Evolutionary conservation across 2,329 filamentous ascomycete species (phyloP).

Genomic region (Fusarium chaquense): DNA sequence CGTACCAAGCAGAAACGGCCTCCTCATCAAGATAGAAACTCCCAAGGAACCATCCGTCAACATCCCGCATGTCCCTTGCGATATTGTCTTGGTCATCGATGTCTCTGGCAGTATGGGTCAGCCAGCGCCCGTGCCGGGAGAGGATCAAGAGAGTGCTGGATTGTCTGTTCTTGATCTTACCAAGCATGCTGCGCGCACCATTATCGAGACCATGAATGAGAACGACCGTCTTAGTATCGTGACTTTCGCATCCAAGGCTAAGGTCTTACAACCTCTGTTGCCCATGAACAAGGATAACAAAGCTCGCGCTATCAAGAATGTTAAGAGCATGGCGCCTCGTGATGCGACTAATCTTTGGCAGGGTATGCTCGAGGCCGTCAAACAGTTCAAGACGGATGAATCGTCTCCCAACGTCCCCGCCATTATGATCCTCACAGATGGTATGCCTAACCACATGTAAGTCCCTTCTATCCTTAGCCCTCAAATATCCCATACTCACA

Average conservation of each 20-base stretch:
- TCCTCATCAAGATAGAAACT: slow-evolving; percentile 62
- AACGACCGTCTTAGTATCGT: slow-evolving; percentile 69
- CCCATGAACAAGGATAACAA: slow-evolving; percentile 64
- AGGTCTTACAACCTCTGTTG: slow-evolving; percentile 59
- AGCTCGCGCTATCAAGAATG: slow-evolving; percentile 53
- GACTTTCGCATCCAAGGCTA: slow-evolving; percentile 60
- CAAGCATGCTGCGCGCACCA: slow-evolving; percentile 70
- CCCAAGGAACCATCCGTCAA: slow-evolving; percentile 52
- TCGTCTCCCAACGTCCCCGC: slow-evolving; percentile 58
- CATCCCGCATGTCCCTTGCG: slow-evolving; percentile 62
- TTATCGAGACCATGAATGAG: slow-evolving; percentile 67
- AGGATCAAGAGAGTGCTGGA: slow-evolving; percentile 61
- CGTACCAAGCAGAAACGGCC: slow-evolving; percentile 53
- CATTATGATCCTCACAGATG: slow-evolving; percentile 67
- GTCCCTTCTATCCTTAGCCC: neutral
- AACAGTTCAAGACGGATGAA: slow-evolving; percentile 56
- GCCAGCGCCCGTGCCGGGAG: slow-evolving; percentile 61
- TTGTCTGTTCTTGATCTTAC: slow-evolving; percentile 69
- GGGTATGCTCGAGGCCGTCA: slow-evolving; percentile 64
- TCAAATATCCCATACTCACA: neutral
- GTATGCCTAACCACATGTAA: slow-evolving; percentile 65
- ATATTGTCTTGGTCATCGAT: slow-evolving; percentile 72
- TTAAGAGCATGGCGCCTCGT: slow-evolving; percentile 56
- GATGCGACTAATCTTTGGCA: slow-evolving; percentile 69
- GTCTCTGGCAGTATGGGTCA: slow-evolving; percentile 68